Evolutionary conservation across 2,329 filamentous ascomycete genomes (phyloP), one percentile per base, ranked within the genome.

Genomic region (Ophiocordyceps camponoti-rufipedis): DNA sequence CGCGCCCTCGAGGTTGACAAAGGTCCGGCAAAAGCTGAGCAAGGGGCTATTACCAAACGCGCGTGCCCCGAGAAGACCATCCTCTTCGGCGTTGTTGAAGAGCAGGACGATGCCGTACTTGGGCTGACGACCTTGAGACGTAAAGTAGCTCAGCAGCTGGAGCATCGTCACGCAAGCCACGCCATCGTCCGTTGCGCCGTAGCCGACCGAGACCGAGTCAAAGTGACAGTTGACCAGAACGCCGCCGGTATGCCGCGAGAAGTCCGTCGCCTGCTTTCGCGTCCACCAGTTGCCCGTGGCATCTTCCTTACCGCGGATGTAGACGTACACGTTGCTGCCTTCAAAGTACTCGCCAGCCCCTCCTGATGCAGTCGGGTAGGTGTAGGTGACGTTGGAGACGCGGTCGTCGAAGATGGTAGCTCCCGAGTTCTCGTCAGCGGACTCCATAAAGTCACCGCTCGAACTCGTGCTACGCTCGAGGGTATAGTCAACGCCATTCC

Each of bases 11-110:
- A 98, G 75, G 54, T 98, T 98, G 52, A 96, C 68, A 57, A 98
- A 96, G 0, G 85, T 86, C 56, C 88, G 83, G 10, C 85, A 75
- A 47, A 93, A 83, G 45, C 76, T 77, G 11, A 85, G 78, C 50
- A 94, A 70, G 0, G 87, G 84, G 58, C 88, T 86, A 52, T 86
- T 78, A 28, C 83, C 80, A 56, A 93, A 95, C 6, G 83, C 87
- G 48, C 78, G 75, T 7, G 89, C 87, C 1, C 91, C 91, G 51
- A 93, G 85, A 11, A 96, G 68, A 33, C 80, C 91, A 55, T 96
- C 89, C 59, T 98, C 91, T 58, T 98, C 91, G 33, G 84, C 89
- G 56, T 96, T 95, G 69, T 98, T 98, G 57, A 96, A 73, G 28
- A 96, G 71, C 10, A 86, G 72, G 13, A 96, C 75, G 41, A 98